A percentile compares a stretch with the other conserved stretches of the same genome.
Conservation (phyloP, 2,329 filamentous ascomycete genomes). For the Dactylellina cionopaga region DNA sequence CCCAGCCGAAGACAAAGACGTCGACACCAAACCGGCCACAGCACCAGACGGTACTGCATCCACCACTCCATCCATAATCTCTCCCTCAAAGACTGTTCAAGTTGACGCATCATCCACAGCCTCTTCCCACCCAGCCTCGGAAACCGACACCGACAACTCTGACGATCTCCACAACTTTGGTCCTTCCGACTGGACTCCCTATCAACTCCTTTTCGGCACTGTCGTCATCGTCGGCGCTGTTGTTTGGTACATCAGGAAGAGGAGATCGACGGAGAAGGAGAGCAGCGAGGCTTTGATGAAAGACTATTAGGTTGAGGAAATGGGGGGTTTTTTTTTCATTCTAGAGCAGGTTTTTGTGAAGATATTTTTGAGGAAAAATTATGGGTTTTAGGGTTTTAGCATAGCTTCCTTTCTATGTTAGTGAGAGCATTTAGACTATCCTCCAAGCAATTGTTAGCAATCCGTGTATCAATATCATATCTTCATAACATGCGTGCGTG, state of each 20-base stretch:
- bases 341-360: no score
- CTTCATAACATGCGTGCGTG: no score
- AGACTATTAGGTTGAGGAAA: slow-evolving; percentile 49
- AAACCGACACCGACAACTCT: slow-evolving; percentile 41
- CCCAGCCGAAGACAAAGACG: background rate
- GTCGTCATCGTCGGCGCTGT: slow-evolving; percentile 25
- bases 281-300: slow-evolving; percentile 45
- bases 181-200: slow-evolving; percentile 14
- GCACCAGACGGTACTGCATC: slow-evolving; percentile 13
- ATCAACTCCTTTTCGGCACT: slow-evolving; percentile 34
- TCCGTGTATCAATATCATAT: no score
- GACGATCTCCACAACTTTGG: slow-evolving; percentile 32
- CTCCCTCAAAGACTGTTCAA: slow-evolving; percentile 4
- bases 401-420: no score
- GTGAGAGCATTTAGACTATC: no score
- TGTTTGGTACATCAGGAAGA: slow-evolving; percentile 50
- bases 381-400: no score
- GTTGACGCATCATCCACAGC: slow-evolving; percentile 25
- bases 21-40: slow-evolving; percentile 8
- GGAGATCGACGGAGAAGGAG: slow-evolving; percentile 36
- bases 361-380: no score
- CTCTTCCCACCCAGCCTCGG: slow-evolving; percentile 33
- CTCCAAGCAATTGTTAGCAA: no score
- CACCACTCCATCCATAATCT: background rate
- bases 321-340: no score